A percentile compares a stretch with the other conserved stretches of the same genome.
Conservation (phyloP, 2,329 filamentous ascomycete genomes). For the Raffaelea deltoideospora region DNA sequence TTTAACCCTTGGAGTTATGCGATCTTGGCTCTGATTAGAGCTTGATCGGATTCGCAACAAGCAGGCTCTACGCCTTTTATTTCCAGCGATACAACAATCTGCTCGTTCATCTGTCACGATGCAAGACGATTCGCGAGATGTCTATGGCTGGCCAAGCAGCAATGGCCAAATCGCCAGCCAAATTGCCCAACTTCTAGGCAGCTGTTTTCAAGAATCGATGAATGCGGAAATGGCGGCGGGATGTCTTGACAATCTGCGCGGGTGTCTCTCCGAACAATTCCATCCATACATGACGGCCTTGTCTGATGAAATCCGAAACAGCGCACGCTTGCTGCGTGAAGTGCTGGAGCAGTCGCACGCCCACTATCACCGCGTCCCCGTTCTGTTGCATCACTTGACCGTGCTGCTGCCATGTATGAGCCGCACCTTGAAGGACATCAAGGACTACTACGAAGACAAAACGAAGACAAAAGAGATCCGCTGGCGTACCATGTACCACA, state of each 20-base stretch:
- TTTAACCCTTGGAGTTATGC: too few species aligned
- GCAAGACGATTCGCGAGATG: too few species aligned
- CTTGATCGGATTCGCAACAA: too few species aligned
- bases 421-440: slow-evolving; percentile 38
- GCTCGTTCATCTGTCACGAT: too few species aligned
- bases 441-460: slow-evolving; percentile 32
- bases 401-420: slow-evolving; percentile 40
- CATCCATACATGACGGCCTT: slow-evolving; percentile 31
- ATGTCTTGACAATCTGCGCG: slow-evolving; percentile 33
- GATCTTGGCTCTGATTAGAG: too few species aligned
- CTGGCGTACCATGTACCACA: slow-evolving; percentile 45
- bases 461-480: slow-evolving; percentile 29
- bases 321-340: slow-evolving; percentile 32
- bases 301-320: slow-evolving; percentile 29
- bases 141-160: too few species aligned
- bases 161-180: too few species aligned
- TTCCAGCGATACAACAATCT: too few species aligned
- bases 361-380: slow-evolving; percentile 31
- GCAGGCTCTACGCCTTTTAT: too few species aligned
- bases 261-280: slow-evolving; percentile 25
- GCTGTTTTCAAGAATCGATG: slow-evolving; percentile 39
- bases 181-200: slow-evolving; percentile 25
- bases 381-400: slow-evolving; percentile 39
- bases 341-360: slow-evolving; percentile 38
- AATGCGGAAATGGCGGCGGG: slow-evolving; percentile 31